Evolutionary conservation across 164 flowering plant species (phyloP), one percentile per base, ranked within the genome.

Genomic region (Santalum album): DNA sequence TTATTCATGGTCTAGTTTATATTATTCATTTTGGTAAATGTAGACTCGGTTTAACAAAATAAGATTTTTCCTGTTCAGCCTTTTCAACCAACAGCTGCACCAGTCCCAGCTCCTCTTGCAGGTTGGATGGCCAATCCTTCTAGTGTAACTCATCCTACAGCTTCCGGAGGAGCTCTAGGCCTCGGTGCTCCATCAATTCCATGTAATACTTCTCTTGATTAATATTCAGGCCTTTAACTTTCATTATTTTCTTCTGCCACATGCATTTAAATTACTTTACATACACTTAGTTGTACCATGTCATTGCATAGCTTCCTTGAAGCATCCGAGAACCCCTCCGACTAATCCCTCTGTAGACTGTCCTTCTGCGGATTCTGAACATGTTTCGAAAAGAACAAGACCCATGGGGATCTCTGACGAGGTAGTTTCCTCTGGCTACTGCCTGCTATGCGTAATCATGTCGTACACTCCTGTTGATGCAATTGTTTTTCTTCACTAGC

Each of bases 61-160:
- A 29, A 34, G 55, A 20, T 52, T 58, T 17, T 64, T 26, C 61
- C 19, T 58, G 6, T n/a, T n/a, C 71, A 85, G 96, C 96, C 90
- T 39, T 88, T 88, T 58, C 94, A 79, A 68, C 78, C 80, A 49
- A 53, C 83, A 43, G 74, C 86, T 47, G 74, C 83, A 24, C 81
- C 81, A 19, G 75, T 80, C 46, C 78, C 82, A 36, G 54, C 87
- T 18, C 76, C 85, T 11, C 83, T 86, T 51, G 90, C 90, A 1
- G 84, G 92, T 50, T 86, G 96, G 96, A 86, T 86, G 96, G 67
- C 94, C 4, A 88, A 76, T 72, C 78, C 90, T 29, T 64, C 94
- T 4, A 55, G 72, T 25, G 82, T 73, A 14, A 49, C 75, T 26
- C 96, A 86, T 69, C 78, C 80, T 14, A 77, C 85, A 2, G 85